Percentiles rank a stretch among this genome's conserved stretches.
Conservation (phyloP, 179 eudicot genomes). For the Camellia oleifera region DNA sequence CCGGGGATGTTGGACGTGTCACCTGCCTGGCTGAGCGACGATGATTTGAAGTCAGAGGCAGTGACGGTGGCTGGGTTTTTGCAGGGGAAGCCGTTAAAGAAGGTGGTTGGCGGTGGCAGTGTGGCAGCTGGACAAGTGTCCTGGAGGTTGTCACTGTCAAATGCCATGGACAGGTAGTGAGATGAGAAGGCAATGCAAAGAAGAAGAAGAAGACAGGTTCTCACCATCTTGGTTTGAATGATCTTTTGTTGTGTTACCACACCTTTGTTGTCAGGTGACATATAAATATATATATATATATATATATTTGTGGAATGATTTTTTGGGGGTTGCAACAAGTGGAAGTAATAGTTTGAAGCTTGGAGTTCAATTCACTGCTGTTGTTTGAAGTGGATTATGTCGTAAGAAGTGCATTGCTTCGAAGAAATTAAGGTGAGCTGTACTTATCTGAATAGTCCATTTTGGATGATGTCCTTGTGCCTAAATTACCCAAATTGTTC, state of each 20-base stretch:
- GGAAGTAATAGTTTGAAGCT: conserved; percentile 33
- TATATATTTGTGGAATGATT: conserved; percentile 11
- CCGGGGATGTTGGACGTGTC: conserved; percentile 46
- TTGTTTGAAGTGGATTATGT: conserved; percentile 39
- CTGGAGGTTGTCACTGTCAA: conserved; percentile 54
- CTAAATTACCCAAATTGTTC: not conserved
- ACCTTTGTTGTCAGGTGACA: not conserved
- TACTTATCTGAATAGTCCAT: not conserved
- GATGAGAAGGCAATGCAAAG: conserved; percentile 12
- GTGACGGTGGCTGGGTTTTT: conserved; percentile 57
- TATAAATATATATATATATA: conserved; percentile 7
- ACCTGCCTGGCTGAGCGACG: conserved; percentile 44
- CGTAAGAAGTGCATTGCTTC: conserved; percentile 28
- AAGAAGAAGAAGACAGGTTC: conserved; percentile 6
- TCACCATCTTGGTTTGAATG: conserved; percentile 21
- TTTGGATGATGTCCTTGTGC: not conserved
- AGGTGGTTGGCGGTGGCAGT: conserved; percentile 21
- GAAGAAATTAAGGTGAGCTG: conserved; percentile 8
- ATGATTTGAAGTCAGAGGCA: conserved; percentile 69
- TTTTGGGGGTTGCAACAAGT: conserved; percentile 20
- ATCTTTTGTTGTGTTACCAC: not conserved
- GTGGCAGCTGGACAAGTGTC: conserved; percentile 64
- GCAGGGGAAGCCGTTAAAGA: conserved; percentile 80
- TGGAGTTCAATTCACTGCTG: conserved; percentile 59
- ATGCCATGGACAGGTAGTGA: conserved; percentile 27